Percentiles rank a stretch among this genome's conserved stretches.
phyloP scores from a whole-genome alignment of 164 flowering plant species.

The Kalanchoe fedtschenkoi region DNA sequence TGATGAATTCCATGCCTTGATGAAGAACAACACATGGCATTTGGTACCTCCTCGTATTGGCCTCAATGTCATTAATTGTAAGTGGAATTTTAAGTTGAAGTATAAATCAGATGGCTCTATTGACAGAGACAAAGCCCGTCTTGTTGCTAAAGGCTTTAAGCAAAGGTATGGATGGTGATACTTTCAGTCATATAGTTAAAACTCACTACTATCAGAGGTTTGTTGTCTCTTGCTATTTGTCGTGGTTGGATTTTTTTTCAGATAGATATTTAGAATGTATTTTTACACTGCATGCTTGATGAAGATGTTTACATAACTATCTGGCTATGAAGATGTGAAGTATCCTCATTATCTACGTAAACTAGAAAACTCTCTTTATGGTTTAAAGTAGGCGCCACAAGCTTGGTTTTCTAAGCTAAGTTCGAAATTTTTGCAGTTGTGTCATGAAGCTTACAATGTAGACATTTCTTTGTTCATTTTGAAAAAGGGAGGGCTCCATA shows the following conservation, averaged over 20 bases:
- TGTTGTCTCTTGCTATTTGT: not conserved
- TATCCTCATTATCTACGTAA: not conserved
- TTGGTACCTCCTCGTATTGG: no score
- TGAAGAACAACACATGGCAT: no score
- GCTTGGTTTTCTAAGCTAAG: not conserved
- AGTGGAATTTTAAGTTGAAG: no score
- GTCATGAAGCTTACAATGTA: not conserved
- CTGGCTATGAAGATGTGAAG: not conserved
- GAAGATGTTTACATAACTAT: not conserved
- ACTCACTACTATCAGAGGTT: not conserved
- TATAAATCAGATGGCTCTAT: not conserved
- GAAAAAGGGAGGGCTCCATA: no score
- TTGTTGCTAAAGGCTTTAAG: conserved; percentile 7
- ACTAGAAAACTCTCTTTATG: not conserved
- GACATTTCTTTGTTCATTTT: not conserved
- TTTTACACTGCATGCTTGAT: not conserved
- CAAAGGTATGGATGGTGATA: conserved; percentile 2
- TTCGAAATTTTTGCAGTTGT: not conserved
- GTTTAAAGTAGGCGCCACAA: not conserved
- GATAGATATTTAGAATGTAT: not conserved
- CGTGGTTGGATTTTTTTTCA: not conserved
- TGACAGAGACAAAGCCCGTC: conserved; percentile 3
- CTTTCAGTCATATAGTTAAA: conserved; percentile 9
- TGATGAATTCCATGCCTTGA: no score
- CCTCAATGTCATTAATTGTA: no score